A percentile compares a stretch with the other conserved stretches of the same genome.
phyloP scores from a whole-genome alignment of 2,329 filamentous ascomycete genomes.

The Dryadomyces quercivorus region DNA sequence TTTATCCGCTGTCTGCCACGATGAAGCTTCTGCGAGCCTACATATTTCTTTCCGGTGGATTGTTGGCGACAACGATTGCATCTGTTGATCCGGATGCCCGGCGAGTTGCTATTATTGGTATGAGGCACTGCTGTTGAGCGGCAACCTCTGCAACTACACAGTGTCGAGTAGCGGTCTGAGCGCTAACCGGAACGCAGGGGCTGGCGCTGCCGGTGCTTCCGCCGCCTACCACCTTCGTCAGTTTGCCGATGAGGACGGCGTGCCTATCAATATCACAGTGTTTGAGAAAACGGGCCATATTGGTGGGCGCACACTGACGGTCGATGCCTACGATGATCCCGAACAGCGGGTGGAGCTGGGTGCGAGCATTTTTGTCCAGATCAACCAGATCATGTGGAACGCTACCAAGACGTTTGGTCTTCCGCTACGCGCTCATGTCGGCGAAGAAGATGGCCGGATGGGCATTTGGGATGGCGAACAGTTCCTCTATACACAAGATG shows the following conservation, averaged over 20 bases:
- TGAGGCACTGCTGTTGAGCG: not conserved
- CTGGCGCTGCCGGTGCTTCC: conserved; percentile 79
- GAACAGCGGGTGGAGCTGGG: conserved; percentile 68
- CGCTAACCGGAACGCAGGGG: conserved; percentile 41
- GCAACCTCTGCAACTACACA: no score
- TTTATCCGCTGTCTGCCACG: not conserved
- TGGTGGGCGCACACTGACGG: conserved; percentile 78
- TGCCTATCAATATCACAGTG: conserved; percentile 67
- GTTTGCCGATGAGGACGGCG: conserved; percentile 49
- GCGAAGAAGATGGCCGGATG: conserved; percentile 42
- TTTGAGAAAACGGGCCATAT: conserved; percentile 71
- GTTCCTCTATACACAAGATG: conserved; percentile 57
- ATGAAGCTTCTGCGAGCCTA: not conserved
- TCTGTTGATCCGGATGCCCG: conserved; percentile 6
- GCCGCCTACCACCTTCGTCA: conserved; percentile 71
- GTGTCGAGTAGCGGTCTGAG: no score
- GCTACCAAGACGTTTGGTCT: conserved; percentile 64
- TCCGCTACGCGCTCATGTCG: conserved; percentile 31
- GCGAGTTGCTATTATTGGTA: conserved; percentile 19
- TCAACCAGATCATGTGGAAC: conserved; percentile 71
- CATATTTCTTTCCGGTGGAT: not conserved
- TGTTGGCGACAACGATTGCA: not conserved
- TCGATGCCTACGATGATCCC: conserved; percentile 60
- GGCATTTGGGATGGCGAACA: conserved; percentile 74
- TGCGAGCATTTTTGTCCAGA: conserved; percentile 79